These are phyloP conservation scores for Stropharia rugosoannulata DNA, from an alignment of 768 basidiomycete genomes.

Conservation along the genomic window DNA sequence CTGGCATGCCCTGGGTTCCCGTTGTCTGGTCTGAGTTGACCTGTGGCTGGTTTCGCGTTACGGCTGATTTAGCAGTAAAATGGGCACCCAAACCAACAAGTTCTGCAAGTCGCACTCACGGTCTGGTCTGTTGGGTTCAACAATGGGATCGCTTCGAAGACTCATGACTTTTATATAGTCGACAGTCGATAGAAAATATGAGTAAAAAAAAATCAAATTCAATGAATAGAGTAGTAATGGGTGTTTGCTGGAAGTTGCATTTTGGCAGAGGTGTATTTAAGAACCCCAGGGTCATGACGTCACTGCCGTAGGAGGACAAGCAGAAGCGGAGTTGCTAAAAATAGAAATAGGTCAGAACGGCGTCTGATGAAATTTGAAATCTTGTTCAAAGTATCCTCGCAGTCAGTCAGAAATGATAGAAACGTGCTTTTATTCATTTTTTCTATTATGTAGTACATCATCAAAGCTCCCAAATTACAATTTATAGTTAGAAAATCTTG, in stretches of 20 bases:
- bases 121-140: conserved; percentile 10
- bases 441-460: not conserved
- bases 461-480: not conserved
- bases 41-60: conserved; percentile 13
- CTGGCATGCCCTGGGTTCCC: conserved; percentile 9
- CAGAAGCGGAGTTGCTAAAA: no score
- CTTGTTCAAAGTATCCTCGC: no score
- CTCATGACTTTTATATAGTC: conserved; percentile 4
- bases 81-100: not conserved
- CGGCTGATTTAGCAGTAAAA: conserved; percentile 1
- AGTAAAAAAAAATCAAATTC: not conserved
- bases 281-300: no score
- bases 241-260: not conserved
- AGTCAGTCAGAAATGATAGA: no score
- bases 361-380: no score
- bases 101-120: conserved; percentile 2
- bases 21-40: conserved; percentile 3
- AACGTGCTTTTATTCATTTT: no score
- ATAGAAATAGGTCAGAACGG: no score
- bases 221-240: not conserved
- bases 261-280: no score
- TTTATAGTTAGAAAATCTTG: not conserved
- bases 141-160: conserved; percentile 9
- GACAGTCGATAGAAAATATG: not conserved
- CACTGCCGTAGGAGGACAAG: no score